Evolutionary conservation across 768 basidiomycete species (phyloP).

Genomic region (Agrocybe pediades): DNA sequence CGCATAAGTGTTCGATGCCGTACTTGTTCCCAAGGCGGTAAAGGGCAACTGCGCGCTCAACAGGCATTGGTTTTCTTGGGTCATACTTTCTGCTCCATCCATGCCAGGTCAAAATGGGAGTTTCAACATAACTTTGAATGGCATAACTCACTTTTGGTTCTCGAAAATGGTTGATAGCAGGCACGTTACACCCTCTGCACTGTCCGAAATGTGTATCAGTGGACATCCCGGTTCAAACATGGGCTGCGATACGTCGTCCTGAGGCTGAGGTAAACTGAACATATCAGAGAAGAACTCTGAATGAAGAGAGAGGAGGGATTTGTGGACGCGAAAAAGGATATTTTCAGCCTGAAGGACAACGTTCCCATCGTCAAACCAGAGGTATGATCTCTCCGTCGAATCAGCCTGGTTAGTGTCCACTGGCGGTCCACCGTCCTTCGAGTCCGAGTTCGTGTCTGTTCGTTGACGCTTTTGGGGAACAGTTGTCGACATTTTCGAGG

Average conservation of each 20-base stretch:
- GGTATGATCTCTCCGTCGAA: slow-evolving; percentile 2
- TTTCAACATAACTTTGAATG: no score
- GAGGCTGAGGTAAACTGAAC: slow-evolving; percentile 1
- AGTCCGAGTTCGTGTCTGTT: not conserved
- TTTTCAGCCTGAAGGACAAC: slow-evolving; percentile 3
- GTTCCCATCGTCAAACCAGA: slow-evolving; percentile 6
- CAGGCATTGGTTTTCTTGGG: no score
- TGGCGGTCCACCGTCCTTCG: not conserved
- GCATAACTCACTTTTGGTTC: no score
- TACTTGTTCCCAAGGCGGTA: slow-evolving; percentile 1
- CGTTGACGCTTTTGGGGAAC: not conserved
- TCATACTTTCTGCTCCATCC: no score
- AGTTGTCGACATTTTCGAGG: no score
- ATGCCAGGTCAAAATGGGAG: no score
- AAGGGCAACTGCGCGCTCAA: no score
- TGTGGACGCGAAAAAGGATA: slow-evolving; percentile 3
- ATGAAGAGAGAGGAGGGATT: not conserved
- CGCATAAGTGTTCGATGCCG: not conserved
- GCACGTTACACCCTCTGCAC: no score
- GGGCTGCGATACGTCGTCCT: not conserved
- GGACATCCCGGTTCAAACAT: not conserved
- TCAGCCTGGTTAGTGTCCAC: not conserved
- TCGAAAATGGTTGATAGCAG: no score
- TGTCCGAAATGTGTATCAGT: no score
- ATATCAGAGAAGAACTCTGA: slow-evolving; percentile 1